Conservation (phyloP, 768 basidiomycete genomes). For the Russula emetica region DNA sequence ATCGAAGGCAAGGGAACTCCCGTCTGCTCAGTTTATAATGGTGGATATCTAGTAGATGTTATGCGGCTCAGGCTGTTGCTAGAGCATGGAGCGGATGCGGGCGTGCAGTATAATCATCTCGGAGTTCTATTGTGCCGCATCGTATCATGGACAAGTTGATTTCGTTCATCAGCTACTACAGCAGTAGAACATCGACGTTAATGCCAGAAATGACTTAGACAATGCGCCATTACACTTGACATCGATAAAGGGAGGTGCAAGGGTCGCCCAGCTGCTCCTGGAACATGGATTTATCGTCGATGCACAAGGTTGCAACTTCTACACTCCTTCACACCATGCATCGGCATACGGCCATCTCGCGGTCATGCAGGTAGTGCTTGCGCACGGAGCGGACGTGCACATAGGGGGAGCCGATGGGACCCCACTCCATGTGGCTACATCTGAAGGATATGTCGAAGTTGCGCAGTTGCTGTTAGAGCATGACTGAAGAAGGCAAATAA, state of each 20-base stretch:
- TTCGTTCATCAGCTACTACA: too few relatives aligned
- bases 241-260: too few relatives aligned
- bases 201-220: too few relatives aligned
- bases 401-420: not conserved
- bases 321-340: not conserved
- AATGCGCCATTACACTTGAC: too few relatives aligned
- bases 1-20: not conserved
- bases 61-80: not conserved
- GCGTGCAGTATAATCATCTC: too few relatives aligned
- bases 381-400: not conserved
- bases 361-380: not conserved
- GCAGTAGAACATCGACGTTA: too few relatives aligned
- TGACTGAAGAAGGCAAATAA: too few relatives aligned
- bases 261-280: not conserved
- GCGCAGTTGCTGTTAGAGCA: not conserved
- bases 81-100: not conserved
- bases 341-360: not conserved
- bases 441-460: not conserved
- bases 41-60: not conserved
- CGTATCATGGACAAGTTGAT: too few relatives aligned
- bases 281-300: not conserved
- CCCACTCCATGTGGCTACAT: not conserved
- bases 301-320: too few relatives aligned
- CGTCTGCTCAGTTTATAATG: not conserved
- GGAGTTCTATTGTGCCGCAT: too few relatives aligned